These are phyloP conservation scores for Podila verticillata DNA, from an alignment of 192 early-diverging fungal species.

Conservation along the genomic window DNA sequence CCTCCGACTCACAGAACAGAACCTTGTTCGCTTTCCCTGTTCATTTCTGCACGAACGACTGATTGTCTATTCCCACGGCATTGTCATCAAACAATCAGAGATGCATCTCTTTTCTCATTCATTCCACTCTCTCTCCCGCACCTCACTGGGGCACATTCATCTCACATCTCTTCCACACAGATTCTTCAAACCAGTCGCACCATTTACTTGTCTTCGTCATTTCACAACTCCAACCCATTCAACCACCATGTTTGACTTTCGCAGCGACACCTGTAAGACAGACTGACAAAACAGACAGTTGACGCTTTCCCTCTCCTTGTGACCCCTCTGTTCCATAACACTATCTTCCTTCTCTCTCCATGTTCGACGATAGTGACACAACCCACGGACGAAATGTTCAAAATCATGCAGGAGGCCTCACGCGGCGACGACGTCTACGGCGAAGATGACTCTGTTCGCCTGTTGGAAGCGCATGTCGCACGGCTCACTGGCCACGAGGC, in stretches of 20 bases:
- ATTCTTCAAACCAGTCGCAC: background rate
- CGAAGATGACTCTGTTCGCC: conserved; percentile 77
- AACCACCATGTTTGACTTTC: conserved; percentile 48
- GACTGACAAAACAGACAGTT: too few relatives aligned
- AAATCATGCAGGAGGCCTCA: conserved; percentile 62
- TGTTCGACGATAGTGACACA: conserved; percentile 42
- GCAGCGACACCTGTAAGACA: conserved; percentile 59
- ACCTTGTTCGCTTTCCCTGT: too few relatives aligned
- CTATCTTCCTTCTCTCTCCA: background rate
- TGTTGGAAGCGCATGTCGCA: conserved; percentile 73
- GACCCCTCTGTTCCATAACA: background rate
- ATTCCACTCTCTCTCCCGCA: background rate
- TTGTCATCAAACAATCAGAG: background rate
- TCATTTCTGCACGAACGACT: too few relatives aligned
- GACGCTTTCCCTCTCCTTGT: background rate
- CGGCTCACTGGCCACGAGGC: conserved; percentile 79
- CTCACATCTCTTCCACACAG: background rate
- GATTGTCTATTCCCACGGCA: too few relatives aligned
- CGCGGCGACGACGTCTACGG: conserved; percentile 68
- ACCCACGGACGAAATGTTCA: conserved; percentile 71
- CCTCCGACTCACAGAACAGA: too few relatives aligned
- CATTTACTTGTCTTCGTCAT: background rate
- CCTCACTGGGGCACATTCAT: background rate
- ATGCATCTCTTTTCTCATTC: background rate
- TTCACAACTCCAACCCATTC: background rate